Conservation (phyloP, 202 grass and related monocot genomes). For the Dendrocalamus latiflorus region DNA sequence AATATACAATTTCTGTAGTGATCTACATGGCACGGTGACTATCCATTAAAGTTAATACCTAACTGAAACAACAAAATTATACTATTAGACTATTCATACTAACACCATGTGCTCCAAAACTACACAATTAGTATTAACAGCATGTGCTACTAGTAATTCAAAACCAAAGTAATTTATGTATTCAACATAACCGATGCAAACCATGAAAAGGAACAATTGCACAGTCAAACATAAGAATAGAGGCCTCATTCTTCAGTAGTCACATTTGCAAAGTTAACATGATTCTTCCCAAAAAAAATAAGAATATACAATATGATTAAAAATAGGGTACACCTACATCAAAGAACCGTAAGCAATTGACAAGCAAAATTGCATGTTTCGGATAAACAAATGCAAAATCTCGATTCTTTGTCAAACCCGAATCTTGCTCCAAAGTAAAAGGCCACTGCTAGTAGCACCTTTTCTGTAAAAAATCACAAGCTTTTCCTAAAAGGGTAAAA, state of each 20-base stretch:
- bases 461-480: slow-evolving; percentile 3
- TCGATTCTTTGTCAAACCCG: slow-evolving; percentile 85
- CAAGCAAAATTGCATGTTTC: neutral
- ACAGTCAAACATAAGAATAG: neutral
- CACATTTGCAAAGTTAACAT: neutral
- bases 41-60: neutral
- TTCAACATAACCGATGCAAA: neutral
- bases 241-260: neutral
- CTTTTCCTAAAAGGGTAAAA: neutral
- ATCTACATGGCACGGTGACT: neutral
- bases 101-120: neutral
- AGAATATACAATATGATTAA: neutral
- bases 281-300: neutral
- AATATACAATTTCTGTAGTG: too few species aligned
- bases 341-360: neutral
- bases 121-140: neutral
- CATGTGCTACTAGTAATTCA: neutral
- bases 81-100: neutral
- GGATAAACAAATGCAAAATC: slow-evolving; percentile 35
- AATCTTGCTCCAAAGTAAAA: slow-evolving; percentile 96
- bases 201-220: neutral
- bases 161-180: neutral
- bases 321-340: neutral
- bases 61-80: neutral
- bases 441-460: slow-evolving; percentile 55